Evolutionary conservation across 805 yeast genomes (phyloP).

Genomic region (Candida methanosorbosa): DNA sequence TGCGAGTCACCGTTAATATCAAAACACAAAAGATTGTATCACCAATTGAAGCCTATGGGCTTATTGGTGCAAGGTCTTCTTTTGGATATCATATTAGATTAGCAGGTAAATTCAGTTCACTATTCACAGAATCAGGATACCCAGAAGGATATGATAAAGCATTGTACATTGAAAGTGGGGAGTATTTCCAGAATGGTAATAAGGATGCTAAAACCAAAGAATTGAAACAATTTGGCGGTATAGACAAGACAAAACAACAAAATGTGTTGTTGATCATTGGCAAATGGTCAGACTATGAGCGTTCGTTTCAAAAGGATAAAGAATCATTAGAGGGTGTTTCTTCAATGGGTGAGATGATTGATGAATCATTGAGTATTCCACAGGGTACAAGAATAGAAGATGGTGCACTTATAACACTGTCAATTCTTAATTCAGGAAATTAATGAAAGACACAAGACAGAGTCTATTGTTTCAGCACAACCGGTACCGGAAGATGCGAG

Average conservation of each 20-base stretch:
- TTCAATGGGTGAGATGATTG: slow-evolving; percentile 58
- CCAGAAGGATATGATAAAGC: slow-evolving; percentile 65
- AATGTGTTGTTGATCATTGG: slow-evolving; percentile 52
- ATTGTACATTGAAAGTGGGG: slow-evolving; percentile 59
- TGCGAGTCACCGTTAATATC: slow-evolving; percentile 73
- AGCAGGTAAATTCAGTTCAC: slow-evolving; percentile 47
- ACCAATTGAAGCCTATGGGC: slow-evolving; percentile 62
- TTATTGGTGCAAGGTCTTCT: slow-evolving; percentile 47
- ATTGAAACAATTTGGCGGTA: neutral
- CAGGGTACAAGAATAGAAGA: slow-evolving; percentile 61
- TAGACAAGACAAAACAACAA: slow-evolving; percentile 6
- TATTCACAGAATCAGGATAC: slow-evolving; percentile 63
- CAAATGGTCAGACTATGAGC: slow-evolving; percentile 47
- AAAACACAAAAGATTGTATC: slow-evolving; percentile 55
- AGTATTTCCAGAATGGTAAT: slow-evolving; percentile 35
- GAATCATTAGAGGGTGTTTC: slow-evolving; percentile 43
- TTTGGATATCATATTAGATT: slow-evolving; percentile 73
- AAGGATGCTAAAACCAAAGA: slow-evolving; percentile 8
- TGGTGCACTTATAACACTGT: slow-evolving; percentile 50
- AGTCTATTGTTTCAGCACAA: no score
- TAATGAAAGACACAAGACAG: no score
- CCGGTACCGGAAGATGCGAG: no score
- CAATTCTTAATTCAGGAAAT: slow-evolving; percentile 18
- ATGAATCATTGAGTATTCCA: slow-evolving; percentile 48
- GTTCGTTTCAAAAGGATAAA: slow-evolving; percentile 44